Percentiles rank a stretch among this genome's conserved stretches.
phyloP scores from a whole-genome alignment of 225 moss, liverwort and hornwort species.

The Thuidium tamariscinum region DNA sequence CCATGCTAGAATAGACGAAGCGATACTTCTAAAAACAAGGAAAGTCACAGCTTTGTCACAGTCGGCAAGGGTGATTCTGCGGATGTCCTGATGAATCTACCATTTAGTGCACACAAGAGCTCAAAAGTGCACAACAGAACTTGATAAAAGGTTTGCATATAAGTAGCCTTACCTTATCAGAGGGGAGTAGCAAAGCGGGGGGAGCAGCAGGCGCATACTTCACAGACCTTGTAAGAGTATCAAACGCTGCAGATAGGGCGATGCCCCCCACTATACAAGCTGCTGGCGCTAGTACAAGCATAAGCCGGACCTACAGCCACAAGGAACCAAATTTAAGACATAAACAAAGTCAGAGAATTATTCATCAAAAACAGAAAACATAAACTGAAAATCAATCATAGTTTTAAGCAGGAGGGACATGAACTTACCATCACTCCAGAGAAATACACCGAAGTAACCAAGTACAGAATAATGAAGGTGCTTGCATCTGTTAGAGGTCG shows the following conservation, averaged over 20 bases:
- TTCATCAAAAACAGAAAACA: background rate
- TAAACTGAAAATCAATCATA: background rate
- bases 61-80: background rate
- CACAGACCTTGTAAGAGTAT: constrained; percentile 75
- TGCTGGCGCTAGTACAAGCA: constrained; percentile 98
- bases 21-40: background rate
- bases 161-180: constrained; percentile 29
- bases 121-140: background rate
- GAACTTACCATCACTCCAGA: constrained; percentile 95
- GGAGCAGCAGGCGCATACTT: constrained; percentile 64
- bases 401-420: background rate
- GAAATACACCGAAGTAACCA: constrained; percentile 97
- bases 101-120: background rate
- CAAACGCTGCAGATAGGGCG: constrained; percentile 91
- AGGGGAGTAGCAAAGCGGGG: constrained; percentile 18
- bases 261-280: constrained; percentile 96
- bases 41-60: background rate
- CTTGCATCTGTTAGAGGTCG: constrained; percentile 92
- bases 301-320: constrained; percentile 81
- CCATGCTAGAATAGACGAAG: background rate
- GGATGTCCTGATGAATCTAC: background rate
- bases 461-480: constrained; percentile 78
- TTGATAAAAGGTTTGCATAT: background rate
- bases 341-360: background rate
- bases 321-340: background rate